Evolutionary conservation across 176 grass and related monocot species (phyloP).

Genomic region (Canna indica): DNA sequence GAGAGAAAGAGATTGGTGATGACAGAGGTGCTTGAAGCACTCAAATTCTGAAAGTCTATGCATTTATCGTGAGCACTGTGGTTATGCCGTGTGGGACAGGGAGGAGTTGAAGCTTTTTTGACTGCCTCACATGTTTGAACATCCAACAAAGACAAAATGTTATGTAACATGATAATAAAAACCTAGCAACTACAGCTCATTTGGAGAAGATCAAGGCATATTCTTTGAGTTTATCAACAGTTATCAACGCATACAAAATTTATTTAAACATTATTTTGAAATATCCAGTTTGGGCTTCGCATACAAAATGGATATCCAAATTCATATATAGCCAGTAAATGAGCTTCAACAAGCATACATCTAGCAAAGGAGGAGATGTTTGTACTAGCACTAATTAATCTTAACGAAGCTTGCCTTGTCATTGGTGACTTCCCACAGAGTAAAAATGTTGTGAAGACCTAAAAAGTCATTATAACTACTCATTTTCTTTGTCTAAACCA

Average conservation of each 20-base stretch:
- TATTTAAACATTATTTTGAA: too few species aligned
- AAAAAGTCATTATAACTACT: not conserved
- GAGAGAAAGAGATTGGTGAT: not conserved
- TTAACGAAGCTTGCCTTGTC: not conserved
- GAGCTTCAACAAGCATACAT: not conserved
- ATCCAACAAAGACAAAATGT: not conserved
- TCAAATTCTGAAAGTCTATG: not conserved
- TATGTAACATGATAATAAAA: too few species aligned
- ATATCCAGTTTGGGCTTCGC: too few species aligned
- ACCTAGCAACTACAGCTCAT: too few species aligned
- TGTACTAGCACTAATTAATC: too few species aligned
- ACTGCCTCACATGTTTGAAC: not conserved
- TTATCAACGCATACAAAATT: too few species aligned
- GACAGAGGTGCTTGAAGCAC: conserved; percentile 1
- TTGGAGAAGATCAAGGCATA: too few species aligned
- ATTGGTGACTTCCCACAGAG: not conserved
- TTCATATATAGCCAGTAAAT: not conserved
- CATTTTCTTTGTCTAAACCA: not conserved
- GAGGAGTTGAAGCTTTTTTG: not conserved
- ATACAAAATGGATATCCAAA: not conserved
- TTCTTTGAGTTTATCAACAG: too few species aligned
- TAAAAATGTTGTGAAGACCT: not conserved
- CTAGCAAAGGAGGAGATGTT: not conserved
- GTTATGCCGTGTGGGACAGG: not conserved
- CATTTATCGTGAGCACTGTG: not conserved